Percentiles rank a stretch among this genome's conserved stretches.
Conservation (phyloP, 345 rosid genomes). For the Garcia nutans region DNA sequence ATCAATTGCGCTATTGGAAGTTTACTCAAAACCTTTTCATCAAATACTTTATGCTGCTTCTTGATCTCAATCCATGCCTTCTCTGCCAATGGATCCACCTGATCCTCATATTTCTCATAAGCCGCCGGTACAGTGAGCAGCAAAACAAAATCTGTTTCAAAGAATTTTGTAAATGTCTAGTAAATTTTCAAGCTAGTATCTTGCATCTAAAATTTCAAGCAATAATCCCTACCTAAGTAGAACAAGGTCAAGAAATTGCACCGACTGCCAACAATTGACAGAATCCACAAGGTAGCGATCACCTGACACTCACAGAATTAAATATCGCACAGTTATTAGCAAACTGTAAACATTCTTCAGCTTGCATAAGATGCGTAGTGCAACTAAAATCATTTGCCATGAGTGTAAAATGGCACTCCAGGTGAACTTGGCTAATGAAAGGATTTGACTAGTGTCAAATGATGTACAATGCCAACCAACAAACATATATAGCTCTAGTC, state of each 20-base stretch:
- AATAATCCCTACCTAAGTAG: constrained; percentile 62
- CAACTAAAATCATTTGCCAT: not conserved
- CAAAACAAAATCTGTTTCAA: constrained; percentile 54
- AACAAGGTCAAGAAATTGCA: constrained; percentile 79
- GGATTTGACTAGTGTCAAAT: no score
- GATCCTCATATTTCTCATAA: constrained; percentile 82
- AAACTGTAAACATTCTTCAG: not conserved
- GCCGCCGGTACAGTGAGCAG: constrained; percentile 76
- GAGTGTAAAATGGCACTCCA: not conserved
- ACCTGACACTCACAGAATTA: constrained; percentile 40
- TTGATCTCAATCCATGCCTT: constrained; percentile 65
- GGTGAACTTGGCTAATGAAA: no score
- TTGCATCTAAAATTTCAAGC: not conserved
- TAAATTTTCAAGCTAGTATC: not conserved
- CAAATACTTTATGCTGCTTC: constrained; percentile 66
- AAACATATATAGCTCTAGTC: not conserved
- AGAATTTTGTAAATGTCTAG: not conserved
- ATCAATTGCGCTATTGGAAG: constrained; percentile 66
- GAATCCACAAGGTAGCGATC: constrained; percentile 64
- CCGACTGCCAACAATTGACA: constrained; percentile 68
- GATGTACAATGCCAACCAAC: not conserved
- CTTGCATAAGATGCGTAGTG: not conserved
- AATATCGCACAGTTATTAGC: not conserved
- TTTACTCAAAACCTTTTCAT: constrained; percentile 79
- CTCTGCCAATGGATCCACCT: constrained; percentile 70